Conservation (phyloP, 2,329 filamentous ascomycete species). For the Ophiostoma himal-ulmi region DNA sequence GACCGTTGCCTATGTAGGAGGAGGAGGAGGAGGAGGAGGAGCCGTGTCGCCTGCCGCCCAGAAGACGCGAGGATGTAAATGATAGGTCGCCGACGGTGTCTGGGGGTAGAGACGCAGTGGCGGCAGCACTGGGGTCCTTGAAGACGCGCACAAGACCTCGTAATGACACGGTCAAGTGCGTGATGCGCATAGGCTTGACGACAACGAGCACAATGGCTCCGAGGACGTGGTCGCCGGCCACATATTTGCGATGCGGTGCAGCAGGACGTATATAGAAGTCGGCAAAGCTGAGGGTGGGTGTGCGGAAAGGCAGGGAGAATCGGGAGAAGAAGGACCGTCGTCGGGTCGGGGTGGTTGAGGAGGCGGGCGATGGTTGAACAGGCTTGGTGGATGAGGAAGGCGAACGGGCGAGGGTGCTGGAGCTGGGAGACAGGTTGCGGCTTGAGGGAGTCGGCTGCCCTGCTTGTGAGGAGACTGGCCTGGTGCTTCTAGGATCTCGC, state of each 20-base stretch:
- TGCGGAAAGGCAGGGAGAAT: conserved; percentile 47
- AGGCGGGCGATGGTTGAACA: conserved; percentile 37
- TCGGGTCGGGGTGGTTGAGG: conserved; percentile 32
- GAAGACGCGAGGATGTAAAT: conserved; percentile 36
- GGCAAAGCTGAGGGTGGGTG: conserved; percentile 57
- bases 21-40: conserved; percentile 18
- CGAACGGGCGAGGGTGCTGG: neutral
- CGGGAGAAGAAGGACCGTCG: conserved; percentile 48
- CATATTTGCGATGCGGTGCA: conserved; percentile 72
- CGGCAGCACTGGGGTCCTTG: conserved; percentile 58
- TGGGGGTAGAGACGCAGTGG: conserved; percentile 27
- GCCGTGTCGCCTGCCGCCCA: conserved; percentile 1
- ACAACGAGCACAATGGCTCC: conserved; percentile 68
- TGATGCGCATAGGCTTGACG: conserved; percentile 68
- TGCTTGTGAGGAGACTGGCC: neutral
- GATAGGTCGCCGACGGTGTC: conserved; percentile 19
- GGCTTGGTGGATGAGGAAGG: conserved; percentile 28
- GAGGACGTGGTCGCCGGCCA: conserved; percentile 66
- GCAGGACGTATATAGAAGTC: conserved; percentile 74
- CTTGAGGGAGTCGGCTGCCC: neutral
- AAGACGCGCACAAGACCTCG: conserved; percentile 76
- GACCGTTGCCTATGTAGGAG: conserved; percentile 65
- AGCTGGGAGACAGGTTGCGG: conserved; percentile 1
- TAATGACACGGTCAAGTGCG: conserved; percentile 70
- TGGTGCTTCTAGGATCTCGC: neutral